Base-by-base conservation (phyloP, 2,329 filamentous ascomycete species). In the Ceratocystis diversiconidia region DNA sequence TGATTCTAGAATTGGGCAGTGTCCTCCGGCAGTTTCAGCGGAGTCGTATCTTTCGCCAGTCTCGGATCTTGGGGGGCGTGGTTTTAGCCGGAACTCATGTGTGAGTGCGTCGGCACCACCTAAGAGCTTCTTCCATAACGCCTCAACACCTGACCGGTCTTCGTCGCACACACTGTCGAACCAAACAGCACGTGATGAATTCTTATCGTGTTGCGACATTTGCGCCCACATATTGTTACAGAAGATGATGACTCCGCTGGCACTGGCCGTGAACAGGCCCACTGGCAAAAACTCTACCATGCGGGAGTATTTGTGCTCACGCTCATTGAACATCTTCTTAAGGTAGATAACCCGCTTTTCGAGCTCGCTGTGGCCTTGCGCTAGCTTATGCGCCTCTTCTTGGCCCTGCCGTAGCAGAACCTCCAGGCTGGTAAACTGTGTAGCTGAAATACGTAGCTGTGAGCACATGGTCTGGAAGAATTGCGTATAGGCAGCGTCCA, bases 231-330 rank as follows among this genome's bases (percentile, higher is more conserved):
- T 89, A 68, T 92, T 87, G 72, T 95, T 95, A 72, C 86, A 89
- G 72, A 90, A 94, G 8, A 82, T 88, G 70, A 94, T 88, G 28
- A 81, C 77, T 2, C 90, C 89, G 50, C 79, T 74, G 0, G 82
- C 79, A 71, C 90, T 82, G n/a, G 88, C 87, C 69, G 94, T 92
- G 73, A 92, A 92, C 76, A 95, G 87, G 32, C 89, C 90, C 1
- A 92, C 89, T 0, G 89, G 89, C 0, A 88, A 87, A 69, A 90
- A 89, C 71, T 92, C 89, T 1, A 89, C 88, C 87, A 94, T 91
- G 57, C 88, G 81, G 0, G 88, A 90, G 72, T 94, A 94, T 66
- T 87, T 86, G 41, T 87, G 86, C 73, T 94, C 89, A 72, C 85
- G 85, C 70, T 86, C 83, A 52, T 81, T 78, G 0, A 82, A 82